A percentile compares a stretch with the other conserved stretches of the same genome.
phyloP scores from a whole-genome alignment of 1,139 yeast species.

The Taphrina wiesneri region DNA sequence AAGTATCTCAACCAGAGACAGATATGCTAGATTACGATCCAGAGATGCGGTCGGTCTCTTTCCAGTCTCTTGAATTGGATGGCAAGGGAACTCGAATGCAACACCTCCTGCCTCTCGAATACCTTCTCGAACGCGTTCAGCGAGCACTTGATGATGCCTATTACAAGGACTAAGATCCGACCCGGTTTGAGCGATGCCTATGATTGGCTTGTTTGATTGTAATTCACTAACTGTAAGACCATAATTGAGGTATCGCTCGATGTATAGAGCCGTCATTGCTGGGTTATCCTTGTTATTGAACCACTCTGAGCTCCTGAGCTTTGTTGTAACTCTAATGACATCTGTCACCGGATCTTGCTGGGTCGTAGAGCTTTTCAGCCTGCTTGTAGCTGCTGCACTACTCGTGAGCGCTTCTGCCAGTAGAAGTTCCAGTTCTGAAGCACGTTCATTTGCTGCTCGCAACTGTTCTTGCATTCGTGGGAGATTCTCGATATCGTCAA shows the following conservation, averaged over 20 bases:
- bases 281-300: conserved; percentile 41
- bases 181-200: conserved; percentile 44
- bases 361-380: background rate
- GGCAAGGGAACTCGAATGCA: conserved; percentile 43
- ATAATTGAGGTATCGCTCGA: conserved; percentile 42
- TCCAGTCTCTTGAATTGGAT: conserved; percentile 44
- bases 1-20: conserved; percentile 42
- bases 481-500: conserved; percentile 1
- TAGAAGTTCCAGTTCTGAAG: background rate
- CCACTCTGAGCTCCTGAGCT: conserved; percentile 41
- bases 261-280: conserved; percentile 42
- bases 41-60: conserved; percentile 43
- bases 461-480: background rate
- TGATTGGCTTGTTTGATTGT: conserved; percentile 42
- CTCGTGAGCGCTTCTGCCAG: background rate
- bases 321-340: background rate
- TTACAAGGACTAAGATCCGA: conserved; percentile 42
- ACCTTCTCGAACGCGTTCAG: conserved; percentile 43
- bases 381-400: background rate
- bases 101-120: conserved; percentile 42
- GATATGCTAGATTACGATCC: conserved; percentile 42
- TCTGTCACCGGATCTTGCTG: background rate
- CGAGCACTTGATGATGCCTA: conserved; percentile 42
- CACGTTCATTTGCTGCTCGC: conserved; percentile 5
- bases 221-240: conserved; percentile 42